Base-by-base conservation (phyloP, 2,329 filamentous ascomycete species). In the Fusarium sp. region DNA sequence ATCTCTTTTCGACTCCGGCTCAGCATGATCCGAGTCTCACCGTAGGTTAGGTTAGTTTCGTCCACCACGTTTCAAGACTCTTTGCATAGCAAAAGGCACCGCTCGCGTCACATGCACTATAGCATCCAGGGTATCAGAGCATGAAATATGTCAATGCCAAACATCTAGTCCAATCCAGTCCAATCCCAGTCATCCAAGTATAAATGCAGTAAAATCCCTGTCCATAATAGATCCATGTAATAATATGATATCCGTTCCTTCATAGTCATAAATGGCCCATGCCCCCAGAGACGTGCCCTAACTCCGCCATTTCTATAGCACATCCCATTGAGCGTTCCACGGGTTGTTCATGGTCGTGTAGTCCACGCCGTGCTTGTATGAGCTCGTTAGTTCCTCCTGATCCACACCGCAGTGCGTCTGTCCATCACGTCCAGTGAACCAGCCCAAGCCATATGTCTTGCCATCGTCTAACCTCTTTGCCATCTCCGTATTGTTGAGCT, bases 361-460 rank as follows among this genome's bases (percentile, higher is more conserved):
- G 66, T 88, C 85, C 50, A 87, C 81, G 6, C 92, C 92, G 80
- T 93, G 91, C 80, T 89, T 90, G 81, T 94, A 95, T 67, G 81
- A 84, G 69, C 88, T 88, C 70, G 88, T 84, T 77, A 95, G 84
- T 80, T 93, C 91, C 84, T 95, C 93, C 83, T 94, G 88, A 79
- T 96, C 94, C 67, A 96, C 89, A 14, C 93, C 94, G 79, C 93
- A 92, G 84, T 95, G 94, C 72, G 89, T 89, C 81, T 92, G 87
- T 5, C 92, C 91, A 81, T 96, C 94, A 20, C 93, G 85, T 0
- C 94, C 94, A 45, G 85, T 84, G 78, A 95, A 95, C 93, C 93
- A 95, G 1, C 94, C 94, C 37, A 95, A 82, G 2, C 92, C 93
- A 81, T 95, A 96, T 45, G 86, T 91, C 84, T 88, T 88, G n/a